Percentiles rank a stretch among this genome's conserved stretches.
phyloP scores from a whole-genome alignment of 2,329 filamentous ascomycete genomes.

The Cylindrodendrum hubeiense region DNA sequence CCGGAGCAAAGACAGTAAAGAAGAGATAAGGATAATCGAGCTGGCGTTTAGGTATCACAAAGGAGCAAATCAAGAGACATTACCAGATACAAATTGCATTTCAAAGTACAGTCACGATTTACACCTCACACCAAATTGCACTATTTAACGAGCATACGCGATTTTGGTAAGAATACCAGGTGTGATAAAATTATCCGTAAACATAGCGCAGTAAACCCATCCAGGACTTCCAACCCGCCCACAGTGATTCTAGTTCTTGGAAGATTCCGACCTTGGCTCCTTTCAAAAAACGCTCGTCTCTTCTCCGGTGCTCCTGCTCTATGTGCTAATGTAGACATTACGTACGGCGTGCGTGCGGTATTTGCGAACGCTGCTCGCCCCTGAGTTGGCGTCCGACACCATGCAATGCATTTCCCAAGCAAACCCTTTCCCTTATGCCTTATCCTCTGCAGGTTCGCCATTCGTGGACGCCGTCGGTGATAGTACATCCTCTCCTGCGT shows the following conservation, averaged over 20 bases:
- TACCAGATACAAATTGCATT: background rate
- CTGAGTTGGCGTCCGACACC: slow-evolving; percentile 38
- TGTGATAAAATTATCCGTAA: slow-evolving; percentile 14
- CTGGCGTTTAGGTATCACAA: background rate
- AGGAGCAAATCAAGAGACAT: background rate
- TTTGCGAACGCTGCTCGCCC: slow-evolving; percentile 35
- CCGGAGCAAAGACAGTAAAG: background rate
- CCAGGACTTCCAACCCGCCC: slow-evolving; percentile 26
- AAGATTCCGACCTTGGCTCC: slow-evolving; percentile 24
- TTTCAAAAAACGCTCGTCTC: slow-evolving; percentile 33
- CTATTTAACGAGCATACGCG: slow-evolving; percentile 1
- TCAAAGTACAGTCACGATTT: background rate
- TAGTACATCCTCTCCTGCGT: slow-evolving; percentile 34
- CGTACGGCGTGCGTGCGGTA: slow-evolving; percentile 47
- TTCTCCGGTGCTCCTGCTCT: slow-evolving; percentile 26
- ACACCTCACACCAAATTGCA: background rate
- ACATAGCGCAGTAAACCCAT: slow-evolving; percentile 13
- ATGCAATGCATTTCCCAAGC: slow-evolving; percentile 39
- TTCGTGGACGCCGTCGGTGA: slow-evolving; percentile 35
- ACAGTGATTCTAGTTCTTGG: slow-evolving; percentile 22
- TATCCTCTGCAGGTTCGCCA: slow-evolving; percentile 29
- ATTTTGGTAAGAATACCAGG: slow-evolving; percentile 16
- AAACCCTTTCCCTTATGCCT: slow-evolving; percentile 35
- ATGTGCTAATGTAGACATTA: slow-evolving; percentile 53
- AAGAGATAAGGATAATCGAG: background rate